phyloP scores from a whole-genome alignment of 768 basidiomycete species.

The Mycena galericulata region DNA sequence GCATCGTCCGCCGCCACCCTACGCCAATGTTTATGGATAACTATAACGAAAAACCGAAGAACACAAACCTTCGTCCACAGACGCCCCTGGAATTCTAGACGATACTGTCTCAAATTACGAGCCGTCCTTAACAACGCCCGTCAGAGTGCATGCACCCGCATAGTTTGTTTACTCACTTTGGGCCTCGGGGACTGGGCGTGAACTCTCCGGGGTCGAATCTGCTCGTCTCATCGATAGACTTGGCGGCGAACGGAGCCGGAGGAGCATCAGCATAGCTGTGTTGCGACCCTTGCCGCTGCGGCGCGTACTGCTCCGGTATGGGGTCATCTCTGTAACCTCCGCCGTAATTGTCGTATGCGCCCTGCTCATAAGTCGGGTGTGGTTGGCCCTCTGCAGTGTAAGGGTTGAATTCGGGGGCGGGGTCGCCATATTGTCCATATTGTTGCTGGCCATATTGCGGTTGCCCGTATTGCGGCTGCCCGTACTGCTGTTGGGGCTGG shows the following conservation, averaged over 20 bases:
- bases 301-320: slow-evolving; percentile 17
- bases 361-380: slow-evolving; percentile 67
- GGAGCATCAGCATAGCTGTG: slow-evolving; percentile 17
- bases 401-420: slow-evolving; percentile 54
- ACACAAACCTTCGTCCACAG: slow-evolving; percentile 74
- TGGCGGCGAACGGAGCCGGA: slow-evolving; percentile 29
- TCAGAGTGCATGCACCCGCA: slow-evolving; percentile 26
- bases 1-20: slow-evolving; percentile 74
- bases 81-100: slow-evolving; percentile 68
- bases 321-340: slow-evolving; percentile 54
- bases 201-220: slow-evolving; percentile 59
- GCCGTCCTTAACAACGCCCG: slow-evolving; percentile 45
- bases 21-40: not conserved
- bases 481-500: slow-evolving; percentile 38
- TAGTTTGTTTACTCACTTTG: slow-evolving; percentile 36
- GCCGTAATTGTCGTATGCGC: slow-evolving; percentile 49
- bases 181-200: slow-evolving; percentile 46
- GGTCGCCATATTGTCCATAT: slow-evolving; percentile 44
- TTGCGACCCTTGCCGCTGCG: slow-evolving; percentile 26
- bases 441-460: too few species aligned
- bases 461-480: slow-evolving; percentile 47
- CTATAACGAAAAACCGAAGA: slow-evolving; percentile 1
- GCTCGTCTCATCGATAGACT: slow-evolving; percentile 45
- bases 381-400: slow-evolving; percentile 56
- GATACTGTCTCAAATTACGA: slow-evolving; percentile 62